Percentiles rank a stretch among this genome's conserved stretches.
phyloP scores from a whole-genome alignment of 108 stramenopile species.

The Chaetoceros muelleri region DNA sequence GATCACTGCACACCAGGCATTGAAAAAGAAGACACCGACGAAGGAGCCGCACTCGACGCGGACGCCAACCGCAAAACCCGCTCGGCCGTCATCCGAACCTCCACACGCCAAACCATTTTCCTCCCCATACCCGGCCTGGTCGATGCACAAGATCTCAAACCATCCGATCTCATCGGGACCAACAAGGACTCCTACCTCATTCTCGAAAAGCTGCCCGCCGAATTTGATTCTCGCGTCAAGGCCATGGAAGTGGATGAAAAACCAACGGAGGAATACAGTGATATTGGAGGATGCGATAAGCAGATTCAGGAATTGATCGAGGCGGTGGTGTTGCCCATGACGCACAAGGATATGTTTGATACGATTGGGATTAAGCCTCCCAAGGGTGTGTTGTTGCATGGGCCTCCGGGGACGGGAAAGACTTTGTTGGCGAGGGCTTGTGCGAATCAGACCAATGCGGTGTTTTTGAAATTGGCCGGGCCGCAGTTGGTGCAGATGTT shows the following conservation, averaged over 20 bases:
- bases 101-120: slow-evolving; percentile 94
- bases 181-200: slow-evolving; percentile 99
- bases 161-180: slow-evolving; percentile 96
- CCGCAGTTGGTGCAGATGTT: slow-evolving; percentile 99
- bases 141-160: slow-evolving; percentile 87
- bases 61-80: slow-evolving; percentile 69
- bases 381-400: slow-evolving; percentile 95
- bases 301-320: slow-evolving; percentile 99
- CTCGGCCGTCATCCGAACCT: slow-evolving; percentile 80
- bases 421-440: slow-evolving; percentile 97
- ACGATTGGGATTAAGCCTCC: slow-evolving; percentile 98
- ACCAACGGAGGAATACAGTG: slow-evolving; percentile 95
- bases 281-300: slow-evolving; percentile 96
- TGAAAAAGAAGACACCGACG: slow-evolving; percentile 55
- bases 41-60: slow-evolving; percentile 48
- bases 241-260: slow-evolving; percentile 99
- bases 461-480: slow-evolving; percentile 98
- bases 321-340: slow-evolving; percentile 99
- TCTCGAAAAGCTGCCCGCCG: slow-evolving; percentile 98
- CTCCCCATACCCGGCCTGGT: slow-evolving; percentile 98
- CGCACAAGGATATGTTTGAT: slow-evolving; percentile 96
- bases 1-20: slow-evolving; percentile 35
- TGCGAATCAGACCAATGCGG: slow-evolving; percentile 98
- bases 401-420: slow-evolving; percentile 99
- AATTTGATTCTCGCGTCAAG: slow-evolving; percentile 97